A percentile compares a stretch with the other conserved stretches of the same genome.
Conservation (phyloP, 2,329 filamentous ascomycete species). For the Ramularia collo-cygni region DNA sequence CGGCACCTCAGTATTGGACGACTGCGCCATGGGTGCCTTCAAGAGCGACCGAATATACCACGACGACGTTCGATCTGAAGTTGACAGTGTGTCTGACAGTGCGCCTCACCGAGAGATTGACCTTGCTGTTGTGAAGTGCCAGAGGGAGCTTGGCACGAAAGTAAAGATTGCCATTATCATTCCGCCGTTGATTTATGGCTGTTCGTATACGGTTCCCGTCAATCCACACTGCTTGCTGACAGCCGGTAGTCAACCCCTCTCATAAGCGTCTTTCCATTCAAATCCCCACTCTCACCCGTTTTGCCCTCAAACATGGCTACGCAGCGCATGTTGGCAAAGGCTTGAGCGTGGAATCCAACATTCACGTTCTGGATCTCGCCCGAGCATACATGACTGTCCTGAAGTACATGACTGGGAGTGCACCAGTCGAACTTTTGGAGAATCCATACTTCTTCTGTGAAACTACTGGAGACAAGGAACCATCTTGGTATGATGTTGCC, state of each 20-base stretch:
- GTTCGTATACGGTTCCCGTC: too few relatives aligned
- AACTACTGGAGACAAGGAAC: conserved; percentile 37
- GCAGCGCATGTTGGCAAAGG: conserved; percentile 42
- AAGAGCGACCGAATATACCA: conserved; percentile 37
- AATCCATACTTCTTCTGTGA: conserved; percentile 49
- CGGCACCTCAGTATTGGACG: conserved; percentile 38
- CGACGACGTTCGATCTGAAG: conserved; percentile 35
- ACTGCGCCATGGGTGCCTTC: conserved; percentile 29
- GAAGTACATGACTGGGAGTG: conserved; percentile 37
- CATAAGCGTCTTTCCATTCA: conserved; percentile 42
- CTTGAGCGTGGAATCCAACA: conserved; percentile 34
- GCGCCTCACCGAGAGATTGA: conserved; percentile 43
- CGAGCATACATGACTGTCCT: conserved; percentile 40
- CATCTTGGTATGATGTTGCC: conserved; percentile 39
- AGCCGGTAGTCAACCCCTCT: conserved; percentile 28
- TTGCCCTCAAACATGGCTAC: conserved; percentile 44
- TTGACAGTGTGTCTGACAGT: conserved; percentile 37
- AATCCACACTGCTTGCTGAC: too few relatives aligned
- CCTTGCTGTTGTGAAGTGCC: conserved; percentile 36
- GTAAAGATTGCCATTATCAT: conserved; percentile 45
- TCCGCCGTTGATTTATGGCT: conserved; percentile 44
- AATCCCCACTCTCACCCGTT: conserved; percentile 42
- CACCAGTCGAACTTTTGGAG: conserved; percentile 27
- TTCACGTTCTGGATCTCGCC: conserved; percentile 45
- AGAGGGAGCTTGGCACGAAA: conserved; percentile 32